Base-by-base conservation (phyloP, 495 filamentous ascomycete species). In the Staphylotrichum tortipilum region DNA sequence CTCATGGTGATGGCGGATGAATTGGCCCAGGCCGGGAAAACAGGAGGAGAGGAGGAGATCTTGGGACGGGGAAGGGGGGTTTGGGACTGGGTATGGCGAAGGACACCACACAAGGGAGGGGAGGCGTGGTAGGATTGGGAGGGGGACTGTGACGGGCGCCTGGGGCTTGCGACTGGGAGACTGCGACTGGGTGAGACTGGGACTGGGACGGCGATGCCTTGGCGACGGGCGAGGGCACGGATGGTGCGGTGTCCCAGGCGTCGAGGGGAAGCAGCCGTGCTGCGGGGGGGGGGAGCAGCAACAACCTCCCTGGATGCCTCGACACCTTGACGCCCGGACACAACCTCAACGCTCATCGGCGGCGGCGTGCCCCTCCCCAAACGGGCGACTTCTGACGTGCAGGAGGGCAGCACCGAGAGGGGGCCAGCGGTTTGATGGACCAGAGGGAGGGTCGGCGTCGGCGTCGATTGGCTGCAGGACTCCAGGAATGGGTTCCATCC, bases 401-500 rank as follows among this genome's bases (percentile, higher is more conserved):
- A 57, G 60, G 58, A 62, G 58, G 45, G n/a, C n/a, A 57, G 49
- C 56, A 60, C 54, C 52, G 57, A 47, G 58, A 47, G 54, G 46
- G 49, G 47, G 52, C 48, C 41, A 41, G 34, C 44, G 56, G 69
- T 72, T 72, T 72, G 63, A 68, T 65, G 56, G 61, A 47, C 50
- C 59, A 53, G 46, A 19, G 47, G 22, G 23, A 22, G 41, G 42
- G 26, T 7, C 21, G 22, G 15, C 15, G 19, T 3, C 29, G 1
- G 45, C 58, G 40, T 53, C 47, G 48, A 74, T 72, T 73, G 67
- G 64, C 35, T 42, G 26, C 35, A 7, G 12, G 17, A 1, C 6
- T 18, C 15, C 40, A 19, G 11, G 35, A 51, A 43, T 8, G 29
- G 28, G 19, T 28, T 19, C 14, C 36, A 54, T 28, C 22, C 39